Conservation (phyloP, 2,329 filamentous ascomycete genomes). For the Scedosporium apiospermum region DNA sequence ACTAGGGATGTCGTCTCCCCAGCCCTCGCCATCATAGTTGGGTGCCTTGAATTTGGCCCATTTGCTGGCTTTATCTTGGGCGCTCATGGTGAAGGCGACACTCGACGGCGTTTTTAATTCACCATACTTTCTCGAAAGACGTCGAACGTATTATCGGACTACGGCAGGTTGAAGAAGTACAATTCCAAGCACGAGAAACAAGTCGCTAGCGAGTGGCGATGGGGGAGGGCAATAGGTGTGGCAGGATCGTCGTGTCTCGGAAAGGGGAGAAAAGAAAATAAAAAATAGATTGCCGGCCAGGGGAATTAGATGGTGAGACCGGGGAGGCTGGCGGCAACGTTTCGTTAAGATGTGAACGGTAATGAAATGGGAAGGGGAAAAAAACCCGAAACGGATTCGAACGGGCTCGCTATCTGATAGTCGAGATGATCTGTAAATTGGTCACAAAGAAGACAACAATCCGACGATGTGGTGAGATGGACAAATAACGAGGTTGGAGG, state of each 20-base stretch:
- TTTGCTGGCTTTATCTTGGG: constrained; percentile 86
- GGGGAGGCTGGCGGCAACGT: not conserved
- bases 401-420: not conserved
- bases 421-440: not conserved
- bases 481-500: not conserved
- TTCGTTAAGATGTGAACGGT: not conserved
- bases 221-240: too few relatives aligned
- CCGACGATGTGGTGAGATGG: not conserved
- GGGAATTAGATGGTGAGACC: too few relatives aligned
- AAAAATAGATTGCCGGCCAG: too few relatives aligned
- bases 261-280: too few relatives aligned
- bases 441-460: not conserved
- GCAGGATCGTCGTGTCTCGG: too few relatives aligned
- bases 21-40: constrained; percentile 88
- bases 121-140: not conserved
- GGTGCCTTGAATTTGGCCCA: constrained; percentile 86
- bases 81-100: constrained; percentile 64
- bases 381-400: not conserved
- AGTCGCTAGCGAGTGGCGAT: too few relatives aligned
- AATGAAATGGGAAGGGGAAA: not conserved
- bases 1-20: constrained; percentile 53
- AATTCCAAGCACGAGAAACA: not conserved
- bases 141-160: not conserved
- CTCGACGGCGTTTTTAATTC: constrained; percentile 12
- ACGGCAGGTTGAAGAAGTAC: not conserved